Base-by-base conservation (phyloP, 257 asterid species). In the Solanum lycopersicoides region DNA sequence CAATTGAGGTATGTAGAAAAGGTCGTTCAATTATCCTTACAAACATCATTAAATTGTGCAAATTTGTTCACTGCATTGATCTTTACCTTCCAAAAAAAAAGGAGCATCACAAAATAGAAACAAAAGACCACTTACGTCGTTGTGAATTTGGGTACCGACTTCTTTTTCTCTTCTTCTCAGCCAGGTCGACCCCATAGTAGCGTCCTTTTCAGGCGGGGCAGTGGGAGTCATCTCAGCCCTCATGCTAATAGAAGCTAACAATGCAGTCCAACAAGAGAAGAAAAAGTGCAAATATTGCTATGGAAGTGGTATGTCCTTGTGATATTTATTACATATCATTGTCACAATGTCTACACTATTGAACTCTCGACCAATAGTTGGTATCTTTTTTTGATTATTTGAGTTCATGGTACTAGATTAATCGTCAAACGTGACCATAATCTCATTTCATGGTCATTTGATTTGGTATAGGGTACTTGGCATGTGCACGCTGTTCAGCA, bases 121-220 rank as follows among this genome's bases (percentile, higher is more conserved):
- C 4, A 23, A 7, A 76, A 42, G 23, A 76, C 60, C 60, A 76
- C 12, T 45, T 28, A 79, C 6, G 16, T 44, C 6, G 1, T 79
- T 0, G 7, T n/a, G 63, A 79, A 28, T 28, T 28, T 79, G 60
- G 0, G n/a, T 2, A 25, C 28, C n/a, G 25, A 25, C 37, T 87
- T 50, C 84, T 87, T 73, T 47, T 37, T 76, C 37, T 80, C 39
- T 86, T 76, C 86, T 69, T 88, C 88, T 89, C 94, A 95, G 99
- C 89, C 95, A 95, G 96, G 98, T 96, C 83, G 99, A 96, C 88
- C 98, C 98, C 69, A 96, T 96, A 60, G 98, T 95, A 60, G 99
- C 98, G 88, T 95, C 98, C 14, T 96, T 96, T 91, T 93, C 98
- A n/a, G 99, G 99, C 56, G 99, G 99, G 63, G 98, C 98, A 9